Evolutionary conservation across 768 basidiomycete species (phyloP).

Genomic region (Ephemerocybe angulata): DNA sequence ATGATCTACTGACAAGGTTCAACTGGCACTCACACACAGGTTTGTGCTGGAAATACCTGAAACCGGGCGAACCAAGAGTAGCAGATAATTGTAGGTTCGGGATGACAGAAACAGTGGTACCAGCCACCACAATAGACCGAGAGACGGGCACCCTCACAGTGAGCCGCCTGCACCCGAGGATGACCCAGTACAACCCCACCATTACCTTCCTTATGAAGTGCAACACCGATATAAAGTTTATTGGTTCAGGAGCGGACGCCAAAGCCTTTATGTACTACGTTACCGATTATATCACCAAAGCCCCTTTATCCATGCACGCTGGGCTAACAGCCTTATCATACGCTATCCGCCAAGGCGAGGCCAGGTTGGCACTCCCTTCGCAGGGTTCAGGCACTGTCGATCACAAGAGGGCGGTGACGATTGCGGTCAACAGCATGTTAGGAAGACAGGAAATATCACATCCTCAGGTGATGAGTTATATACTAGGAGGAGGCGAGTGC

Average conservation of each 20-base stretch:
- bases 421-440: conserved; percentile 16
- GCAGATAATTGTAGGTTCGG: neutral
- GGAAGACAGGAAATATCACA: too few relatives aligned
- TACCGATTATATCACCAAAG: conserved; percentile 12
- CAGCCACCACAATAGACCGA: neutral
- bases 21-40: neutral
- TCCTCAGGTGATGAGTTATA: too few relatives aligned
- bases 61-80: neutral
- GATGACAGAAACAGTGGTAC: neutral
- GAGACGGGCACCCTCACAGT: neutral
- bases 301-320: conserved; percentile 1
- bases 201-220: neutral
- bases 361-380: too few relatives aligned
- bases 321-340: neutral
- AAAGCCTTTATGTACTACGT: conserved; percentile 10
- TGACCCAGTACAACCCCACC: too few relatives aligned
- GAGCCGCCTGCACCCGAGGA: neutral
- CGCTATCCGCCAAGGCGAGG: neutral
- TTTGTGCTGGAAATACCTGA: neutral
- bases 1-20: neutral
- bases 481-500: conserved; percentile 19
- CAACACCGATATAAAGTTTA: conserved; percentile 9
- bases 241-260: neutral
- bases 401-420: neutral
- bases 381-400: too few relatives aligned